Base-by-base conservation (phyloP, 2,329 filamentous ascomycete species). In the Verticillium klebahnii region DNA sequence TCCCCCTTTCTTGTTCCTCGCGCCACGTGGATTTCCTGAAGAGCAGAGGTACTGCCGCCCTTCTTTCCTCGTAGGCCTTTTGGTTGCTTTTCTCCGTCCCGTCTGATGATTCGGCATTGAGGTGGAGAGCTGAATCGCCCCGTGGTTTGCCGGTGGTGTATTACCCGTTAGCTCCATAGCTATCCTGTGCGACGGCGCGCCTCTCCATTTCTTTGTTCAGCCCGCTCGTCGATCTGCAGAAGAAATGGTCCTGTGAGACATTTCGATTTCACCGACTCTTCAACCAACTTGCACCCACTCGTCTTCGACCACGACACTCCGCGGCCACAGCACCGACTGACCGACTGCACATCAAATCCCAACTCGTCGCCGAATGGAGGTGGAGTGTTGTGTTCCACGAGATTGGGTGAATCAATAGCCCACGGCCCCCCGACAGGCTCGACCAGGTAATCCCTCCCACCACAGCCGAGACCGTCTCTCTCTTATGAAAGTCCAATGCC, bases 371-470 rank as follows among this genome's bases (percentile, higher is more conserved):
- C 56, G 63, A 50, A 64, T 64, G 63, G 59, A 64, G 54, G 59
- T 39, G 56, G 59, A 52, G 50, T 25, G 54, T 32, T 57, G 39
- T 58, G 57, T 40, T 59, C 45, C 34, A 34, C 58, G 60, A 50
- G 57, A 61, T 60, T 62, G 63, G 40, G 63, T 63, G 61, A 61
- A 61, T 64, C 59, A 57, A 63, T 64, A 64, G 57, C 61, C 56
- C 57, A 52, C 36, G 59, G 57, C 59, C 55, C 52, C 60, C 58
- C 40, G 56, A 57, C 40, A 58, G 54, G 57, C 52, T 57, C 57
- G 62, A 65, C 63, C 60, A 65, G 63, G 63, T 65, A 65, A 50
- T 61, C 60, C 63, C 62, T 60, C 58, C 40, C 50, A 54, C 32
- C 29, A 36, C 25, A 14, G n/a, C 3, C 19, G n/a, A 23, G 29